phyloP scores from a whole-genome alignment of 2,329 filamentous ascomycete species.

The Fusarium albosuccineum region DNA sequence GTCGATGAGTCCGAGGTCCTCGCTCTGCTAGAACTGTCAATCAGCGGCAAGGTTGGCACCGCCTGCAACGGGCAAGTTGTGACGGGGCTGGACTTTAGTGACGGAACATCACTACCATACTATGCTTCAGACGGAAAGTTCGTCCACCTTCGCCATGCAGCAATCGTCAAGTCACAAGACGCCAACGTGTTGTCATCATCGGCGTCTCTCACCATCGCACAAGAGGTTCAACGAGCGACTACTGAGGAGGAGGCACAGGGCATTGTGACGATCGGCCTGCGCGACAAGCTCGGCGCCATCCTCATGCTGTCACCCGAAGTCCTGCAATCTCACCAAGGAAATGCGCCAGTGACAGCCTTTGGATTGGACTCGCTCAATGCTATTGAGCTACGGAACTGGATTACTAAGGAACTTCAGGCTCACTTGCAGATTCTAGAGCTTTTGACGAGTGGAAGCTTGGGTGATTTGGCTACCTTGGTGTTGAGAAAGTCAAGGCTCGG shows the following conservation, averaged over 20 bases:
- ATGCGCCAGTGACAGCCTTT: background rate
- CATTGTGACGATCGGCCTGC: background rate
- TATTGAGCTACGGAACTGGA: slow-evolving; percentile 1
- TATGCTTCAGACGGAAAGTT: background rate
- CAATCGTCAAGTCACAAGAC: background rate
- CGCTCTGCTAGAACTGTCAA: background rate
- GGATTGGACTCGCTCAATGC: background rate
- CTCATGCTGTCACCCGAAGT: background rate
- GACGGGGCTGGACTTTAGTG: background rate
- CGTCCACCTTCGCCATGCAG: background rate
- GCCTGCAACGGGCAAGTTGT: background rate
- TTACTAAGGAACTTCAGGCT: background rate
- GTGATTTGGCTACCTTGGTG: background rate
- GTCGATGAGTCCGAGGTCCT: background rate
- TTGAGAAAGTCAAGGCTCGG: background rate
- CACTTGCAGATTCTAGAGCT: slow-evolving; percentile 4
- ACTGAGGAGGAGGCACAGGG: background rate
- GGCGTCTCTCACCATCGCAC: background rate
- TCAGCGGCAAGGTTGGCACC: background rate
- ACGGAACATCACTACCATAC: background rate
- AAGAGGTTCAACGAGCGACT: background rate
- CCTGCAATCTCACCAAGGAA: background rate
- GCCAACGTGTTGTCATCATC: background rate
- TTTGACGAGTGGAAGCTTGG: background rate
- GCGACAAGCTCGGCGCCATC: background rate